Evolutionary conservation across 2,329 filamentous ascomycete genomes (phyloP).

Genomic region (Teratosphaeriaceae sp.): DNA sequence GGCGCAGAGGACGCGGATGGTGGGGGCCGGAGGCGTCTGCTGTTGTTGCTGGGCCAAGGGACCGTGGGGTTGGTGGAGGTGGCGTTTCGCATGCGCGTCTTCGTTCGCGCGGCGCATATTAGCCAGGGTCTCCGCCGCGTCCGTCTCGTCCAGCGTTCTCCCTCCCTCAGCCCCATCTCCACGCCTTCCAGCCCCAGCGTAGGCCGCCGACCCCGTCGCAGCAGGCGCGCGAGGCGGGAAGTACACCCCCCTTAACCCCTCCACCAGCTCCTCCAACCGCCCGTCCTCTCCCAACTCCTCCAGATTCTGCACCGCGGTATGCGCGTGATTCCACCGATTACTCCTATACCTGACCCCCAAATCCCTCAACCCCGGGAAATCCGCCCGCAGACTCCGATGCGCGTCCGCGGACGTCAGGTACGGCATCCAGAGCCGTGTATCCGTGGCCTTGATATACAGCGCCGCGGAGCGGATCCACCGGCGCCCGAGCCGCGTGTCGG

Average conservation of each 20-base stretch:
- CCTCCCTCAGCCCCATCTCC: neutral
- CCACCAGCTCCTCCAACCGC: slow-evolving; percentile 24
- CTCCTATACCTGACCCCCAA: slow-evolving; percentile 27
- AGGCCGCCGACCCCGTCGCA: too few relatives aligned
- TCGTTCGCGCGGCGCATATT: too few relatives aligned
- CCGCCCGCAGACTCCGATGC: slow-evolving; percentile 25
- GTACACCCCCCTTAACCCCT: slow-evolving; percentile 23
- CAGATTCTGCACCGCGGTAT: slow-evolving; percentile 23
- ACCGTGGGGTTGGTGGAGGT: too few relatives aligned
- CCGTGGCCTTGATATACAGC: slow-evolving; percentile 27
- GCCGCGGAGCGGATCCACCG: slow-evolving; percentile 19
- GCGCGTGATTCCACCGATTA: slow-evolving; percentile 25
- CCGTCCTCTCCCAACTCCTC: slow-evolving; percentile 23
- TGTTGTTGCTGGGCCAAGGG: too few relatives aligned
- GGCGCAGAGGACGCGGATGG: slow-evolving; percentile 23
- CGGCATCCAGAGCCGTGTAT: slow-evolving; percentile 32
- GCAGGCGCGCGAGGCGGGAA: slow-evolving; percentile 9
- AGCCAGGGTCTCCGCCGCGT: slow-evolving; percentile 7
- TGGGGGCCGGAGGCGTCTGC: too few relatives aligned
- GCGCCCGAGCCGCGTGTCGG: slow-evolving; percentile 14
- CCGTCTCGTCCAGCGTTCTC: slow-evolving; percentile 11
- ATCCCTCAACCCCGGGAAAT: slow-evolving; percentile 26
- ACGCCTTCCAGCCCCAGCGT: neutral
- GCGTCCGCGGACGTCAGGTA: slow-evolving; percentile 28
- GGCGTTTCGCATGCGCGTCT: too few relatives aligned